Conservation (phyloP, 2,329 filamentous ascomycete genomes). For the Claviceps paspali region DNA sequence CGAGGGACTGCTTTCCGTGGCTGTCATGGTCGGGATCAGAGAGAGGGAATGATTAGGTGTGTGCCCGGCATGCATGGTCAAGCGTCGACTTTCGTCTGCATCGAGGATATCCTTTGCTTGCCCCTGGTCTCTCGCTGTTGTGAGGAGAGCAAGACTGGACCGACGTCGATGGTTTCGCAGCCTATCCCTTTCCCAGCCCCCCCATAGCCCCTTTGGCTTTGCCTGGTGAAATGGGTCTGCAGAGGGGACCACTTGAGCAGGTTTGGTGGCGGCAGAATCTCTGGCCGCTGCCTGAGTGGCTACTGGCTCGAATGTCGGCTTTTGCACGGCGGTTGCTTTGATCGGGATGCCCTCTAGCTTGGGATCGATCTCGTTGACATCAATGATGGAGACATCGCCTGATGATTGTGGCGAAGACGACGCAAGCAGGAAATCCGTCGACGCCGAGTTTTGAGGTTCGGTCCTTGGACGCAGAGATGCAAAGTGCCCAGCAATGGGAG, state of each 20-base stretch:
- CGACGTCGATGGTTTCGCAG: constrained; percentile 4
- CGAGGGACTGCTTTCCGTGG: constrained; percentile 20
- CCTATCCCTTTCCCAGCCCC: constrained; percentile 2
- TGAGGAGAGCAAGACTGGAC: constrained; percentile 2
- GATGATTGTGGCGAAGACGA: constrained; percentile 16
- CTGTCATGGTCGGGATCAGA: constrained; percentile 28
- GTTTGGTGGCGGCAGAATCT: constrained; percentile 15
- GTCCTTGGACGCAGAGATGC: constrained; percentile 29
- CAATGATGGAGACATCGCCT: constrained; percentile 31
- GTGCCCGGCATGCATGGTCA: constrained; percentile 48
- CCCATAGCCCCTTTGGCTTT: constrained; percentile 1
- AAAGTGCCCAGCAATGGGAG: constrained; percentile 22
- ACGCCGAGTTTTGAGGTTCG: constrained; percentile 21
- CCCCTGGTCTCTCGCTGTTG: constrained; percentile 21
- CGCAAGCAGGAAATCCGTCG: constrained; percentile 20
- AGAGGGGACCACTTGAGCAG: constrained; percentile 13
- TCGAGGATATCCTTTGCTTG: constrained; percentile 29
- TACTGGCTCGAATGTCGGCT: constrained; percentile 27
- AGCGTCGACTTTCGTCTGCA: constrained; percentile 32
- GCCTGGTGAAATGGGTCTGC: neutral
- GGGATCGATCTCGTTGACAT: constrained; percentile 42
- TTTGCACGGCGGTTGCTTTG: constrained; percentile 36
- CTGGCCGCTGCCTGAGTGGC: constrained; percentile 15
- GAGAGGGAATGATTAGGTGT: constrained; percentile 47
- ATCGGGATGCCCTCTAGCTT: constrained; percentile 45